Conservation (phyloP, 345 rosid genomes). For the Odontarrhena argentea region DNA sequence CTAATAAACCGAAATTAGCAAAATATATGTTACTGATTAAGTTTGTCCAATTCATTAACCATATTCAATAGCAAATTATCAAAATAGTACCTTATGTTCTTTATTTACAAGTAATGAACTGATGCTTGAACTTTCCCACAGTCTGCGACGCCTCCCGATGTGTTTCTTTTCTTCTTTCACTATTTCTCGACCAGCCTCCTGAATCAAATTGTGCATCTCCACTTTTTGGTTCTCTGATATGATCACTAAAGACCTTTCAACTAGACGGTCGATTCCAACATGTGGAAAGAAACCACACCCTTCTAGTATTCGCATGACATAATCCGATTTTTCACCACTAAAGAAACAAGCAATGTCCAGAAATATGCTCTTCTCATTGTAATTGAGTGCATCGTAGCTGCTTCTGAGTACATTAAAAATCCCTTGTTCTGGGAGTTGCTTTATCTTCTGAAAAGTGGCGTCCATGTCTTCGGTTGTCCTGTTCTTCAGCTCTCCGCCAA, state of each 20-base stretch:
- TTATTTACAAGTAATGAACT: conserved; percentile 9
- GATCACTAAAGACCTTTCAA: conserved; percentile 14
- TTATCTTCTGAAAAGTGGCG: neutral
- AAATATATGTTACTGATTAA: too few relatives aligned
- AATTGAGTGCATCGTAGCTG: conserved; percentile 37
- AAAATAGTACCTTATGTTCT: conserved; percentile 9
- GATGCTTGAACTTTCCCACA: conserved; percentile 12
- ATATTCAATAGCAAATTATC: too few relatives aligned
- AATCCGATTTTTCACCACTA: conserved; percentile 6
- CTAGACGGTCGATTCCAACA: conserved; percentile 37
- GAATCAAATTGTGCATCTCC: conserved; percentile 37
- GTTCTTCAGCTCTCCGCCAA: neutral
- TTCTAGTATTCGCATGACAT: conserved; percentile 31
- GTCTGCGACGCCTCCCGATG: conserved; percentile 15
- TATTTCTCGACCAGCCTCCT: conserved; percentile 30
- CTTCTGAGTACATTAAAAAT: conserved; percentile 28
- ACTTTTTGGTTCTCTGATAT: neutral
- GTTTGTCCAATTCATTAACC: too few relatives aligned
- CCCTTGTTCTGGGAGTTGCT: neutral
- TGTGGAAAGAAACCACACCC: conserved; percentile 33
- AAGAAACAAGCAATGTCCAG: conserved; percentile 43
- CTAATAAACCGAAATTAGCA: too few relatives aligned
- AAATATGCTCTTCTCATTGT: conserved; percentile 36
- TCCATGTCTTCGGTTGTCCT: neutral
- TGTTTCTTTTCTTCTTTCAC: conserved; percentile 12